These are phyloP conservation scores for Xylaria acuta DNA, from an alignment of 495 filamentous ascomycete genomes.

Conservation along the genomic window DNA sequence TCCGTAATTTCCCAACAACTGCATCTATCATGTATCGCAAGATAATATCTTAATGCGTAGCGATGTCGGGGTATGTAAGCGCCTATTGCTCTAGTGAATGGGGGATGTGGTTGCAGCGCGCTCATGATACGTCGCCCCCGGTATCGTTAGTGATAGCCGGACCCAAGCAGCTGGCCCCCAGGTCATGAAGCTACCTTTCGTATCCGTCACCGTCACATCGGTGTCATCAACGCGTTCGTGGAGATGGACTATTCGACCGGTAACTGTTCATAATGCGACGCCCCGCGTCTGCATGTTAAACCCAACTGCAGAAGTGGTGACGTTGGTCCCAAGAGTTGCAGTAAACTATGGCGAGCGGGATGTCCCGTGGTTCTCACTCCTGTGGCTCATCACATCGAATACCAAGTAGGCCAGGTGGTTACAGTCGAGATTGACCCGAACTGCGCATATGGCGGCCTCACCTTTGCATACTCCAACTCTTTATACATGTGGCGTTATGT, in stretches of 20 bases:
- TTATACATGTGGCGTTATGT: not conserved
- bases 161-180: constrained; percentile 11
- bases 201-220: constrained; percentile 9
- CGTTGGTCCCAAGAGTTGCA: not conserved
- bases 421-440: not conserved
- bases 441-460: not conserved
- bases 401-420: not conserved
- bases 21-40: not conserved
- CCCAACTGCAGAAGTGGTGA: not conserved
- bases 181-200: not conserved
- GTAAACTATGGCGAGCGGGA: not conserved
- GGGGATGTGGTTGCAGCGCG: not conserved
- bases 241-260: not conserved
- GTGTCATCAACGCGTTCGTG: not conserved
- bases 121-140: not conserved
- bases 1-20: constrained; percentile 1
- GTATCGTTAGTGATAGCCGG: constrained; percentile 10
- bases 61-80: constrained; percentile 3
- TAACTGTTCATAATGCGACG: not conserved
- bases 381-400: not conserved
- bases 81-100: not conserved
- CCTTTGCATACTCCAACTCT: not conserved
- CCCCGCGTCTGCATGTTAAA: constrained; percentile 8
- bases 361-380: not conserved
- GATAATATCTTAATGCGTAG: constrained; percentile 7